Evolutionary conservation across 768 basidiomycete species (phyloP), one percentile per base, ranked within the genome.

Genomic region (Pulveroboletus sp.): DNA sequence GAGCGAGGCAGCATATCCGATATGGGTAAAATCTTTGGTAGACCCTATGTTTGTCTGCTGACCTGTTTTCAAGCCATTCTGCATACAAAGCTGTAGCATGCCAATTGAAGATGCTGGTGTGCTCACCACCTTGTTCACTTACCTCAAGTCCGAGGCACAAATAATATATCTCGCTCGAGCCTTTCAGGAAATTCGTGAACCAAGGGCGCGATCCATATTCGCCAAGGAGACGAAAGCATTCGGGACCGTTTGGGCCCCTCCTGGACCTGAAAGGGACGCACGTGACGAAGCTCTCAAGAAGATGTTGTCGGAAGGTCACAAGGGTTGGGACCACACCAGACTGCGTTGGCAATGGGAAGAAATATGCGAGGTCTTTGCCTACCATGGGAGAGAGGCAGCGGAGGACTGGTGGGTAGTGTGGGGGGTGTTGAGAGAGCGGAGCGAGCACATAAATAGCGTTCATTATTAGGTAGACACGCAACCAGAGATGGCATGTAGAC

Each of bases 321-420:
- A 69, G 43, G 64, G 60, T 18, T 77, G 79, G 72, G 78, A 82
- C 56, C 78, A 82, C 58, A 67, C 54, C 38, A 69, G 63, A 43
- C 71, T 82, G 49, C 71, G 69, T 42, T 70, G 69, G 56, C 71
- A 80, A 50, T 83, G 82, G 77, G 80, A 79, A 46, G 74, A 74
- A 49, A 76, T 81, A 50, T 68, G 79, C 45, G 73, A 72, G 27
- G 64, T 83, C 56, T 80, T 77, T 56, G 65, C 69, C n/a, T 77
- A 82, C 58, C 75, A 80, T 58, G 75, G 79, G 5, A 70, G 69
- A 39, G 82, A 85, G 53, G 73, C 74, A 39, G 83, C 78, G 17
- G 81, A 82, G 50, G 80, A 81, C 60, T 84, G 81, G 81, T 85
- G 81, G 81, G 75, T 76, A 10, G 76, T 76, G 48, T 82, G 80